Evolutionary conservation across 345 rosid genomes (phyloP).

Genomic region (Eucalyptus guilfoylei): DNA sequence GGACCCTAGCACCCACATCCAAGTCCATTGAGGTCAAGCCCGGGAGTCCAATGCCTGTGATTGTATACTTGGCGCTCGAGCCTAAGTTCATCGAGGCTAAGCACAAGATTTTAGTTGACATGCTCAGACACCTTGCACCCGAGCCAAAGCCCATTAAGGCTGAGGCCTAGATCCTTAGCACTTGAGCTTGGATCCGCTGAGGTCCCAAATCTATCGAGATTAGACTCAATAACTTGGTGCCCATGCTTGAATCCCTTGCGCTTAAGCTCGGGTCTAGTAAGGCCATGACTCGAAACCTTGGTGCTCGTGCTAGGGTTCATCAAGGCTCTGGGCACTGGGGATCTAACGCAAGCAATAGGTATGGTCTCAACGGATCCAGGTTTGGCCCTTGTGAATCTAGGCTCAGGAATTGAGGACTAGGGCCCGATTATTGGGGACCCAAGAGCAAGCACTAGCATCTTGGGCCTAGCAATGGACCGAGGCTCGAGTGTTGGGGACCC

Average conservation of each 20-base stretch:
- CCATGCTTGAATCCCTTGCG: neutral
- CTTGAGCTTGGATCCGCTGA: fast-evolving
- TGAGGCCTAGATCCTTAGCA: neutral
- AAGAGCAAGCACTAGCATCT: neutral
- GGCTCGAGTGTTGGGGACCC: neutral
- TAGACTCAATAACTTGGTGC: neutral
- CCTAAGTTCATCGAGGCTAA: too few relatives aligned
- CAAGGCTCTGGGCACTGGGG: neutral
- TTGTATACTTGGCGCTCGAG: fast-evolving
- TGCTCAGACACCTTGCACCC: neutral
- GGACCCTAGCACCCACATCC: neutral
- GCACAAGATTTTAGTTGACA: too few relatives aligned
- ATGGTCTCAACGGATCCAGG: neutral
- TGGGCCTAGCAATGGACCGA: neutral
- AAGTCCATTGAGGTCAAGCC: neutral
- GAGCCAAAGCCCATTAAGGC: neutral
- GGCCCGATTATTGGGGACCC: neutral
- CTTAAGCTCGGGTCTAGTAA: neutral
- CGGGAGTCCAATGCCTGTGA: fast-evolving
- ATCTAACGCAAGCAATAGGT: too few relatives aligned
- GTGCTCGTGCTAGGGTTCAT: neutral
- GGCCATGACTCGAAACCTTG: neutral
- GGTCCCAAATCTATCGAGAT: neutral
- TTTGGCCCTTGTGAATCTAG: fast-evolving
- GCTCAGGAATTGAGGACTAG: neutral